Base-by-base conservation (phyloP, 805 yeast species). In the Sugiyamaella lignohabitans region DNA sequence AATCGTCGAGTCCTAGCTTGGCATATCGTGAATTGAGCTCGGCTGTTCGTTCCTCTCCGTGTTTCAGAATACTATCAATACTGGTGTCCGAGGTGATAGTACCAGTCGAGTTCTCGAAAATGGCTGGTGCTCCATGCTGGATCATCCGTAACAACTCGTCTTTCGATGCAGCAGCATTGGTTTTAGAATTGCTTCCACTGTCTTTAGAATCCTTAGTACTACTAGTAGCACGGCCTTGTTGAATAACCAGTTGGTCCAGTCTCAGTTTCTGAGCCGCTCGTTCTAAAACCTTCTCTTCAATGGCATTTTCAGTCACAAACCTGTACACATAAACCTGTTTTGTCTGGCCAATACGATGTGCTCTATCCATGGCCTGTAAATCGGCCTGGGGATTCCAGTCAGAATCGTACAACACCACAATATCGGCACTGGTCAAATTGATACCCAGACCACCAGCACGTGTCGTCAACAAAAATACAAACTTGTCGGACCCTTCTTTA, bases 331-430 rank as follows among this genome's bases (percentile, higher is more conserved):
- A 75, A 3, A 91, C 98, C 67, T 91, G 98, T 62, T 91, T 91
- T 60, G 85, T 91, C 63, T 89, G 98, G 5, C 98, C 98, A 61
- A 89, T 89, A 71, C 98, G 79, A 61, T 89, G 98, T 1, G 97
- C 97, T 58, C 98, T 75, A 62, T 89, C 98, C 98, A 89, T 89
- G 1, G 97, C 97, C 67, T 89, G 98, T 55, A 89, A 71, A 71
- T 89, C 98, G 0, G 96, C 97, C 61, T 89, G 98, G 1, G 98
- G 98, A 60, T 89, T 89, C 98, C 98, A 89, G 66, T 89, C 98
- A 0, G 95, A 85, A 64, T 89, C 98, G 61, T 80, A 89, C 16
- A 89, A 67, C 2, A 89, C 76, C 46, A 89, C 98, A 46, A 85
- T 80, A 63, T 89, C 96, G 1, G 98, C 98, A 11, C 84, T 76